phyloP scores from a whole-genome alignment of 228 moss, liverwort and hornwort genomes.

The Sphagnum fallax region DNA sequence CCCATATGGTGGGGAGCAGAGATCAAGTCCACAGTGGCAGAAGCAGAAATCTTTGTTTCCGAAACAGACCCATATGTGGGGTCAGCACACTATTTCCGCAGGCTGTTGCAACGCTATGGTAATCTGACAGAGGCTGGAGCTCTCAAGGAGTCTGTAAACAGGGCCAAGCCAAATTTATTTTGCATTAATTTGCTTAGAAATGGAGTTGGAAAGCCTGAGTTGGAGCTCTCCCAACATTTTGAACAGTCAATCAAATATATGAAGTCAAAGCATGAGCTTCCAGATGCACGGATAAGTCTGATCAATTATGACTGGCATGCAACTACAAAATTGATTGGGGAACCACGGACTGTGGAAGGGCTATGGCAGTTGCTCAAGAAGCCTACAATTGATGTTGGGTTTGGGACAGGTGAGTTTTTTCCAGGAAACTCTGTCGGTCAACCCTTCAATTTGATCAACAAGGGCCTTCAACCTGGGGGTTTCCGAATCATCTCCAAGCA shows the following conservation, averaged over 20 bases:
- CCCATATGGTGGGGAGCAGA: conserved; percentile 99
- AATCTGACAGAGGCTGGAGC: conserved; percentile 4
- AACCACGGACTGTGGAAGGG: conserved; percentile 74
- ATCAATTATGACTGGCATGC: conserved; percentile 97
- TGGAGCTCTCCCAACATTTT: conserved; percentile 65
- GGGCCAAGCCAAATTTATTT: conserved; percentile 47
- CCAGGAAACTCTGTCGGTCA: conserved; percentile 30
- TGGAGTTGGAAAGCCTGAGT: conserved; percentile 76
- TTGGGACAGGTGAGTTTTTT: conserved; percentile 75
- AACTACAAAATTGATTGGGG: conserved; percentile 80
- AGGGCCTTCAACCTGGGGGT: conserved; percentile 58
- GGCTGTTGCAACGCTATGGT: conserved; percentile 62
- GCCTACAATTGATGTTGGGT: conserved; percentile 68
- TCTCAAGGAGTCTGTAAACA: background rate
- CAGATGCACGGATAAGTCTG: conserved; percentile 59
- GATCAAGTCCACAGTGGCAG: conserved; percentile 88
- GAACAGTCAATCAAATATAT: conserved; percentile 50
- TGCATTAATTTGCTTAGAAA: conserved; percentile 83
- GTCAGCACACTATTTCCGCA: conserved; percentile 63
- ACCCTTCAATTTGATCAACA: conserved; percentile 31
- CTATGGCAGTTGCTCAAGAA: conserved; percentile 78
- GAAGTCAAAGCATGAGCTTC: conserved; percentile 68
- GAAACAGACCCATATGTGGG: conserved; percentile 78
- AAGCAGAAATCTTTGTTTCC: conserved; percentile 92
- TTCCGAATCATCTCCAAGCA: conserved; percentile 57